These are phyloP conservation scores for Dovyalis caffra DNA, from an alignment of 345 rosid species.

Conservation along the genomic window DNA sequence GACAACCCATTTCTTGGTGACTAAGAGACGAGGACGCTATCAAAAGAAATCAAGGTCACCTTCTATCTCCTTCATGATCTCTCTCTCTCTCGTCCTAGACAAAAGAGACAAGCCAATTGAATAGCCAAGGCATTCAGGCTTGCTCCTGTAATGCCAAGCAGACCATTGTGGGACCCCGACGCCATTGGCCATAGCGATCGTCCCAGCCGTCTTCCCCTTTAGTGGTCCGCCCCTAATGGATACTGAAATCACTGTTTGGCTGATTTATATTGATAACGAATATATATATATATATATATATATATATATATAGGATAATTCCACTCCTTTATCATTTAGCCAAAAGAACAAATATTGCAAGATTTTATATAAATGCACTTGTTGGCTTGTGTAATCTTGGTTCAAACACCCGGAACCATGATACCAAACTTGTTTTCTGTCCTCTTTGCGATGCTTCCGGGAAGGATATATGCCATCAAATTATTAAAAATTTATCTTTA, in stretches of 20 bases:
- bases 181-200: constrained; percentile 18
- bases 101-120: constrained; percentile 20
- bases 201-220: constrained; percentile 11
- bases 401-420: constrained; percentile 20
- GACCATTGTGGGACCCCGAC: constrained; percentile 24
- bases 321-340: constrained; percentile 23
- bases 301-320: no score
- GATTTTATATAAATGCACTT: background rate
- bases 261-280: background rate
- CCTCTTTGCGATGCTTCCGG: constrained; percentile 19
- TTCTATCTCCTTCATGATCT: background rate
- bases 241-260: background rate
- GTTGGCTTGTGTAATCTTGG: background rate
- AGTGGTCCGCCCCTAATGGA: constrained; percentile 20
- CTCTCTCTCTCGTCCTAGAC: background rate
- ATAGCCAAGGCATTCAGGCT: constrained; percentile 14
- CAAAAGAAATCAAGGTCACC: constrained; percentile 8
- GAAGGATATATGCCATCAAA: background rate
- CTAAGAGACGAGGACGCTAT: constrained; percentile 4
- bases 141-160: constrained; percentile 13
- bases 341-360: background rate
- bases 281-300: no score
- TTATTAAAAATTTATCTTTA: background rate
- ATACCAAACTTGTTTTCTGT: constrained; percentile 16
- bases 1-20: constrained; percentile 23